Evolutionary conservation across 352 stramenopile genomes (phyloP).

Genomic region (Bremia lactucae): DNA sequence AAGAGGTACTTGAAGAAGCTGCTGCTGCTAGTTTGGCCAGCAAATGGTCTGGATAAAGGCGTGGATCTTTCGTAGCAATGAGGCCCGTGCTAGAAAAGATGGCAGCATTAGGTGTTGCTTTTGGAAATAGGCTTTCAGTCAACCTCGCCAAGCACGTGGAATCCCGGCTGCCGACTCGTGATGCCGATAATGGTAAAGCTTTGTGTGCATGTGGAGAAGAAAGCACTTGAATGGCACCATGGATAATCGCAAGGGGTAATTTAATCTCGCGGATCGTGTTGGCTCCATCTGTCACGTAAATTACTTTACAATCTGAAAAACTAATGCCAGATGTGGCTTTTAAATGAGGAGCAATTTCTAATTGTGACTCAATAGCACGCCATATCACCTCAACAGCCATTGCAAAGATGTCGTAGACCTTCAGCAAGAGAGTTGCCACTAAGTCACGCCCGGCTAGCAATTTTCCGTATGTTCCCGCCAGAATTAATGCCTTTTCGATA

Average conservation of each 20-base stretch:
- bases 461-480: conserved; percentile 57
- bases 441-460: conserved; percentile 59
- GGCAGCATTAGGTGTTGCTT: conserved; percentile 29
- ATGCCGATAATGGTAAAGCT: conserved; percentile 1
- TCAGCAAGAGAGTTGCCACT: conserved; percentile 47
- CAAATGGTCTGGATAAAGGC: conserved; percentile 56
- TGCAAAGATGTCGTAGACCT: conserved; percentile 40
- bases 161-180: conserved; percentile 3
- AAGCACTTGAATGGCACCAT: conserved; percentile 56
- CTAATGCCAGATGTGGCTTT: conserved; percentile 39
- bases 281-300: conserved; percentile 57
- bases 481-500: conserved; percentile 44
- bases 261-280: conserved; percentile 70
- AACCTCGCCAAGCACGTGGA: conserved; percentile 25
- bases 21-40: conserved; percentile 51
- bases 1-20: conserved; percentile 23
- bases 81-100: conserved; percentile 60
- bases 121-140: conserved; percentile 55
- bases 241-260: conserved; percentile 52
- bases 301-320: conserved; percentile 71
- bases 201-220: conserved; percentile 39
- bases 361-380: conserved; percentile 53
- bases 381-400: conserved; percentile 66
- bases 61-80: conserved; percentile 63
- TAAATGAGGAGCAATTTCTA: conserved; percentile 39